Evolutionary conservation across 257 asterid genomes (phyloP).

Genomic region (Coffea eugenioides): DNA sequence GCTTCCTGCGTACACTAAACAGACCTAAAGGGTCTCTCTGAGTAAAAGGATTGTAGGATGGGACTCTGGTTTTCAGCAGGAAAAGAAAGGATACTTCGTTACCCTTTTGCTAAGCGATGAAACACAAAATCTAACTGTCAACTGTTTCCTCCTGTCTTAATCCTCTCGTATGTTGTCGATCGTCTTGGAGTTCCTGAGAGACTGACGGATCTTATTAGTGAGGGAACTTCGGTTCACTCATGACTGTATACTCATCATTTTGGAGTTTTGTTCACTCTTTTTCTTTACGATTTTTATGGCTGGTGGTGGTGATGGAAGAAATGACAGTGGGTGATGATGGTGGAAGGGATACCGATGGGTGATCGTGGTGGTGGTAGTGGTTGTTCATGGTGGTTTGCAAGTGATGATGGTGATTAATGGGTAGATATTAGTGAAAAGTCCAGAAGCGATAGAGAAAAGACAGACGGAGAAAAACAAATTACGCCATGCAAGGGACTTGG

Average conservation of each 20-base stretch:
- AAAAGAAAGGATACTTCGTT: conserved; percentile 6
- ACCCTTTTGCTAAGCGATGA: background rate
- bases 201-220: background rate
- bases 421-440: no score
- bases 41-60: background rate
- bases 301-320: background rate
- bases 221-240: background rate
- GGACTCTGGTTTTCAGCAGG: conserved; percentile 2
- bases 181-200: background rate
- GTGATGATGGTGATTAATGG: no score
- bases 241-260: background rate
- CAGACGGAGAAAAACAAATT: background rate
- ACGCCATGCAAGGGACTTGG: no score
- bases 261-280: background rate
- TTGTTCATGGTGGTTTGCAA: no score
- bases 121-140: conserved; percentile 8
- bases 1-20: conserved; percentile 22
- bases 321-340: no score
- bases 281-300: conserved; percentile 4
- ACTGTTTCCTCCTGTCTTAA: background rate
- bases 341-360: no score
- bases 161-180: background rate
- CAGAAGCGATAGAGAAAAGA: no score
- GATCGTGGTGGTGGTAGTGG: no score
- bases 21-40: conserved; percentile 5